phyloP scores from a whole-genome alignment of 805 yeast species.

The Tetrapisispora pingtungensis region DNA sequence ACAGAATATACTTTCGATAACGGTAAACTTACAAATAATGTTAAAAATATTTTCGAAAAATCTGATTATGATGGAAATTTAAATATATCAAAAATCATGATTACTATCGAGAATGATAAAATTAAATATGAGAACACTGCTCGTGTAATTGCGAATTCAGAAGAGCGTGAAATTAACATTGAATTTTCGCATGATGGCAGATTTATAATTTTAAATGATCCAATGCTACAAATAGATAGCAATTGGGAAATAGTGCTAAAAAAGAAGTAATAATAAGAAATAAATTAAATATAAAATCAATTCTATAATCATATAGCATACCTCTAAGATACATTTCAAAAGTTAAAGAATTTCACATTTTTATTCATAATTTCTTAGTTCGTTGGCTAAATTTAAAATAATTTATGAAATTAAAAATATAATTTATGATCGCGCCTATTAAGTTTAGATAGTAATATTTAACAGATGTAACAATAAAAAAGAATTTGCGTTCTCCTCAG shows the following conservation, averaged over 20 bases:
- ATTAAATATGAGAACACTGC: background rate
- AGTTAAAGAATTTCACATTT: too few species aligned
- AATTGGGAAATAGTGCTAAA: slow-evolving; percentile 39
- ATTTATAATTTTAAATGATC: slow-evolving; percentile 36
- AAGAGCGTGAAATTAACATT: slow-evolving; percentile 30
- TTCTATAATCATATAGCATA: background rate
- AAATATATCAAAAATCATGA: slow-evolving; percentile 44
- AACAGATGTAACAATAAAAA: too few species aligned
- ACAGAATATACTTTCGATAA: slow-evolving; percentile 32
- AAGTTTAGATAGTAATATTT: too few species aligned
- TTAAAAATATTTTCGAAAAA: slow-evolving; percentile 18
- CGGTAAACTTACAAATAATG: slow-evolving; percentile 28
- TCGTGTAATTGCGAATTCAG: slow-evolving; percentile 4
- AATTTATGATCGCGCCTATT: too few species aligned
- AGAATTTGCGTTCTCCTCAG: too few species aligned
- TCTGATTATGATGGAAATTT: slow-evolving; percentile 27
- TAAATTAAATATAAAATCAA: background rate
- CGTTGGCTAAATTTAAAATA: too few species aligned
- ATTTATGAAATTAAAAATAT: too few species aligned
- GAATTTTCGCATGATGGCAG: slow-evolving; percentile 7
- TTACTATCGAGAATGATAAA: slow-evolving; percentile 32
- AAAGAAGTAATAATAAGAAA: background rate
- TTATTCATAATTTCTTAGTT: too few species aligned
- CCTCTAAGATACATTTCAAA: too few species aligned
- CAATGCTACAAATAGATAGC: slow-evolving; percentile 36